These are phyloP conservation scores for Hyaloscypha finlandica DNA, from an alignment of 495 filamentous ascomycete genomes.

Conservation along the genomic window DNA sequence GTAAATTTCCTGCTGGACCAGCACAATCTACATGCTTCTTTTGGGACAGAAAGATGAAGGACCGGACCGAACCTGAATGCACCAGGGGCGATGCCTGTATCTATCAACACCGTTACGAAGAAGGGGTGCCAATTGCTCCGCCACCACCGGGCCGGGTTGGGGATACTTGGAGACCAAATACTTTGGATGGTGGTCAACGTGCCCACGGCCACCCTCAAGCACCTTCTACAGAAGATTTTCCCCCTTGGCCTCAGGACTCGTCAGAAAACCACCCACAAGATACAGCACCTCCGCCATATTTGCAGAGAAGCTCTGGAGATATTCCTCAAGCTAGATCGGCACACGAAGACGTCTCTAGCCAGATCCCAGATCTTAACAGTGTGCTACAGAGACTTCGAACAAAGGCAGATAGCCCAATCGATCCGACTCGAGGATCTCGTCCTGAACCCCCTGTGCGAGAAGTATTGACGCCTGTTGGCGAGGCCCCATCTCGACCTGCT, in stretches of 20 bases:
- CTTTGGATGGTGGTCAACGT: neutral
- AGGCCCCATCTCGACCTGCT: slow-evolving; percentile 1
- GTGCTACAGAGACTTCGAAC: neutral
- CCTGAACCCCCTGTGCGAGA: neutral
- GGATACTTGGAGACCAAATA: neutral
- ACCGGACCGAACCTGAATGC: neutral
- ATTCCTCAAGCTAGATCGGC: neutral
- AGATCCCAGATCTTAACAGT: neutral
- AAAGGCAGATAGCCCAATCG: neutral
- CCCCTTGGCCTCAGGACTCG: neutral
- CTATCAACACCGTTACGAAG: slow-evolving; percentile 11
- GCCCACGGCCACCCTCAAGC: neutral
- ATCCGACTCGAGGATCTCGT: neutral
- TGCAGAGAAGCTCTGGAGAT: neutral
- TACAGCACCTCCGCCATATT: neutral
- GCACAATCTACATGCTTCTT: slow-evolving; percentile 10
- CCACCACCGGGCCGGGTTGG: neutral
- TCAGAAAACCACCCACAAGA: neutral
- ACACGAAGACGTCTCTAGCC: neutral
- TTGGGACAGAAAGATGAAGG: slow-evolving; percentile 3
- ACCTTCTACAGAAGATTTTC: neutral
- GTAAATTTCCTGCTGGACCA: neutral
- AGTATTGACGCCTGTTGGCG: neutral
- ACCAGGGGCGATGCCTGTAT: slow-evolving; percentile 1
- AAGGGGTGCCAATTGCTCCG: slow-evolving; percentile 6